These are phyloP conservation scores for Ophiostoma perfectum DNA, from an alignment of 2,329 filamentous ascomycete species.

Conservation along the genomic window DNA sequence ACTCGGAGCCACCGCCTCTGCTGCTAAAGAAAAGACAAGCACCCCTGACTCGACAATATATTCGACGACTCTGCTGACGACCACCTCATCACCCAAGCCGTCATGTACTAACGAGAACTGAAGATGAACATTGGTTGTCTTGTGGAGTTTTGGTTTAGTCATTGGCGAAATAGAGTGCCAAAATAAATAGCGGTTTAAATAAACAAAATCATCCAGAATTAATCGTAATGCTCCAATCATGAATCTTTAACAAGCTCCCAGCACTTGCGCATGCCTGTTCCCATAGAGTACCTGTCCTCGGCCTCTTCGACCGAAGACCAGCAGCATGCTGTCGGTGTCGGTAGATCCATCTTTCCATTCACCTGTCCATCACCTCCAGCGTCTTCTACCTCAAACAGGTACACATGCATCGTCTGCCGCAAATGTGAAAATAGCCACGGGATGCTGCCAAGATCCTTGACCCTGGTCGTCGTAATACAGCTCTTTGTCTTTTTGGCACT, in stretches of 20 bases:
- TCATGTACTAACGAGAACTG: neutral
- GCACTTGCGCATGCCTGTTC: slow-evolving; percentile 55
- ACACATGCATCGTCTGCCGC: slow-evolving; percentile 53
- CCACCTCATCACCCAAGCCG: neutral
- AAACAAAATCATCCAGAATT: neutral
- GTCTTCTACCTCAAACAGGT: slow-evolving; percentile 40
- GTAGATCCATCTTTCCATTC: neutral
- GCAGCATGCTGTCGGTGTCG: slow-evolving; percentile 25
- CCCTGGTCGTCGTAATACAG: slow-evolving; percentile 30
- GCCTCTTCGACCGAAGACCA: slow-evolving; percentile 40
- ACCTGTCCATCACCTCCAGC: slow-evolving; percentile 8
- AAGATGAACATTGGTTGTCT: neutral
- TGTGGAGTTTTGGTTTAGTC: no score
- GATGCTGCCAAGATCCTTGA: slow-evolving; percentile 45
- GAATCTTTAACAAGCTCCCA: slow-evolving; percentile 41
- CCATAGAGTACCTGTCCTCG: slow-evolving; percentile 48
- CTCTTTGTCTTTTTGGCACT: neutral
- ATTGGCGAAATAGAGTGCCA: neutral
- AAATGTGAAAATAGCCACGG: slow-evolving; percentile 56
- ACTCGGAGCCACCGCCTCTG: neutral
- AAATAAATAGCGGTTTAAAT: neutral
- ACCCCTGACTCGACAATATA: neutral
- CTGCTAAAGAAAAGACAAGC: neutral
- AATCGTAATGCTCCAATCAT: neutral
- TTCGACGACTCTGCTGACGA: neutral